Base-by-base conservation (phyloP, 2,329 filamentous ascomycete genomes). In the Aureobasidium pullulans region DNA sequence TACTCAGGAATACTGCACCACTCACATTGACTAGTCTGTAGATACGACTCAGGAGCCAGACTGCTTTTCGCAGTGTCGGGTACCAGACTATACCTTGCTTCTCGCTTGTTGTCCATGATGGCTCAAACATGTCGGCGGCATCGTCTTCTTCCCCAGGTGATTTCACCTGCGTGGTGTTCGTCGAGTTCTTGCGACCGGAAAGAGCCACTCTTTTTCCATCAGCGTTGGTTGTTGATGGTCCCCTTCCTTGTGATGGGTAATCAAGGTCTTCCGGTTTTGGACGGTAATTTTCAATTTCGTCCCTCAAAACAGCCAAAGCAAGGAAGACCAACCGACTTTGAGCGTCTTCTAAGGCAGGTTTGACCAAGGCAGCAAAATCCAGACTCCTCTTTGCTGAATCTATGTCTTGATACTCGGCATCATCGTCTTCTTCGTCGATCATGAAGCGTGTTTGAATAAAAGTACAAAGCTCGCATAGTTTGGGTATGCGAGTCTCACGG, bases 21-120 rank as follows among this genome's bases (percentile, higher is more conserved):
- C 73, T 63, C 75, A 84, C 84, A 66, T 88, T 87, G 44, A 88
- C 84, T 42, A 88, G 79, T 8, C 84, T 79, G 69, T 88, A 88
- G 64, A 88, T 88, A 57, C 84, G 80, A 63, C 84, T 86, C 19
- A 88, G 77, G 3, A 88, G 75, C 81, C 84, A 86, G 29, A 88
- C 84, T 2, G 85, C 84, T 72, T 85, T 86, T 52, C 81, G 77
- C 16, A 88, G 72, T 0, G 85, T 87, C 1, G 85, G 84, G 67
- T 88, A 88, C 83, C 84, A 87, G 46, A 80, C 80, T 65, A 79
- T 75, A 64, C 60, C 46, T 63, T 63, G 40, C 43, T 62, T 49
- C 23, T 54, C 81, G 64, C 81, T 80, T n/a, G 16, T 37, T 56
- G 76, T 77, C 77, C 77, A 82, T 34, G 77, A 74, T 2, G 73